Evolutionary conservation across 257 asterid genomes (phyloP).

Genomic region (Solanum clarkiae): DNA sequence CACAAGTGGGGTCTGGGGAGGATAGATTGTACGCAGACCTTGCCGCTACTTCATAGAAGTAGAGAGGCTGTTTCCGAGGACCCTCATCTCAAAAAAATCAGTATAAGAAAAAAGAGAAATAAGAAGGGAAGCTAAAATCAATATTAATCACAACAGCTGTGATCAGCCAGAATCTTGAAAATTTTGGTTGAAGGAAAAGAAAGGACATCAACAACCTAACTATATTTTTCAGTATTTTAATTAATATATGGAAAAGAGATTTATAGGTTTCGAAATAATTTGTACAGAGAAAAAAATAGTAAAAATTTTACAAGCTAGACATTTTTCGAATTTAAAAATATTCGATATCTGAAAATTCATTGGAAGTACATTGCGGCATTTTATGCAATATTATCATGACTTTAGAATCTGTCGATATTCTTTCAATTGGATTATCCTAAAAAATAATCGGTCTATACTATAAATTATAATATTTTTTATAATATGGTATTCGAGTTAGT

Average conservation of each 20-base stretch:
- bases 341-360: neutral
- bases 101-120: neutral
- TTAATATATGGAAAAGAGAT: too few relatives aligned
- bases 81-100: too few relatives aligned
- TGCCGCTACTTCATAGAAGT: too few relatives aligned
- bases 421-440: neutral
- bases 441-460: neutral
- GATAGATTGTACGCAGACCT: too few relatives aligned
- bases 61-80: too few relatives aligned
- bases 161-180: conserved; percentile 9
- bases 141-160: neutral
- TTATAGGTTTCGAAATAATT: neutral
- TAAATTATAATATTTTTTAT: neutral
- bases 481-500: accelerated
- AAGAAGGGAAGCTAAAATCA: neutral
- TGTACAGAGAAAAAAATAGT: neutral
- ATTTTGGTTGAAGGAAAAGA: neutral
- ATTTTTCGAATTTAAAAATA: neutral
- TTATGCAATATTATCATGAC: neutral
- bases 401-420: neutral
- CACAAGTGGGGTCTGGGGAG: too few relatives aligned
- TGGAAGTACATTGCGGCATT: neutral
- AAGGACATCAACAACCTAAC: neutral
- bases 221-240: neutral
- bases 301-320: neutral